phyloP scores from a whole-genome alignment of 768 basidiomycete genomes.

The Phanerodontia chrysosporium region DNA sequence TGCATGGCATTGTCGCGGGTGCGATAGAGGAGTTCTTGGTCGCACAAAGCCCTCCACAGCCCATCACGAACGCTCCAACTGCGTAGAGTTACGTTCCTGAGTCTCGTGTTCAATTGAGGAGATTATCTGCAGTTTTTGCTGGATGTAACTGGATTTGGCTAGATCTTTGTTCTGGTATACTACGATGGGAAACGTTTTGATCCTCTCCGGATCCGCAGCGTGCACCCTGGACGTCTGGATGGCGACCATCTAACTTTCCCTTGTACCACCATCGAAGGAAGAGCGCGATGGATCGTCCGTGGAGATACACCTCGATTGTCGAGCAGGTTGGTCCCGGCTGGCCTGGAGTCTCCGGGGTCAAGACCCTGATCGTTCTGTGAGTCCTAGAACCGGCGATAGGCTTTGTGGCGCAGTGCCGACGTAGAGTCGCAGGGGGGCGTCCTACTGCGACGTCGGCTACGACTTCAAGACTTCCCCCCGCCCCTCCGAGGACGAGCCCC shows the following conservation, averaged over 20 bases:
- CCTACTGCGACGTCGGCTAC: slow-evolving; percentile 1
- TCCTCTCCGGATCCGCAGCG: too few species aligned
- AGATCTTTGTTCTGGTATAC: too few species aligned
- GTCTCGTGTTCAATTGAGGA: too few species aligned
- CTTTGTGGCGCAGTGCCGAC: background rate
- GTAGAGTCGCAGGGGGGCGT: background rate
- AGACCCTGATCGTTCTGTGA: slow-evolving; percentile 1
- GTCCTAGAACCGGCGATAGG: background rate
- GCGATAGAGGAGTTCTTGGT: slow-evolving; percentile 17
- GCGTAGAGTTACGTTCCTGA: too few species aligned
- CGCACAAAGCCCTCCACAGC: background rate
- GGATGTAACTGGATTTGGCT: too few species aligned
- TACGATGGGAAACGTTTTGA: too few species aligned
- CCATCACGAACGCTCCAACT: too few species aligned
- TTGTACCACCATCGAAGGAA: background rate
- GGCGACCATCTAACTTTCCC: background rate
- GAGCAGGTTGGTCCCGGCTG: background rate
- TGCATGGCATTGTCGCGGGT: slow-evolving; percentile 46
- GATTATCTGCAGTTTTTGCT: too few species aligned
- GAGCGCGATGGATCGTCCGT: background rate
- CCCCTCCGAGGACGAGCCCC: slow-evolving; percentile 40
- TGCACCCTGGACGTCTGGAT: too few species aligned
- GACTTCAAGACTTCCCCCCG: slow-evolving; percentile 9
- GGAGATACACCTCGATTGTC: background rate
- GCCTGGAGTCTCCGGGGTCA: slow-evolving; percentile 1